Evolutionary conservation across 768 basidiomycete genomes (phyloP), one percentile per base, ranked within the genome.

Genomic region (Kwoniella bestiolae): DNA sequence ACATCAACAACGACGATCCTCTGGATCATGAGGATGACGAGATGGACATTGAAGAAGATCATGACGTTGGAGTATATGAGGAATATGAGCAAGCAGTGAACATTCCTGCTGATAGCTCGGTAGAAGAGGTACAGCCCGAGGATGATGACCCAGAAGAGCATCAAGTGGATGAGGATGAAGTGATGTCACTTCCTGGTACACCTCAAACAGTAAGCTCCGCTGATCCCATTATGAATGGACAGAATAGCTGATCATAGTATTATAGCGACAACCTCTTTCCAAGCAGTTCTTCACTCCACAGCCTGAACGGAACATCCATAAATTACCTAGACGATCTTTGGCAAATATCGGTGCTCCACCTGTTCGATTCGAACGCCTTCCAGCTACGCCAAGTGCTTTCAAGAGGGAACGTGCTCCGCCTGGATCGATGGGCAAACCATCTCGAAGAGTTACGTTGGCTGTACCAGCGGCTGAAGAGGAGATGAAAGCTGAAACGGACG

Each of bases 261-360:
- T n/a, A 21, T 28, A 69, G 72, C 44, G 47, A 56, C 58, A 49
- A 49, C 11, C 63, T 1, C 21, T 73, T 4, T 31, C 57, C 6
- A 56, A 56, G 44, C 60, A 63, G 11, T 79, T 76, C 66, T 79
- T 67, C 60, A 79, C 78, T 3, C 78, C 78, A 50, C 78, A 79
- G 57, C 65, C 68, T 25, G 50, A 46, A 26, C 68, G 75, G 6
- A 21, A 29, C 5, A 69, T 41, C n/a, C 35, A 52, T 18, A 61
- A n/a, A 23, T 44, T 61, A n/a, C 60, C 68, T 9, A 69, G 76
- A 14, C 71, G 68, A 50, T 75, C 73, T 14, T 63, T 78, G 0
- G 73, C 69, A 7, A 60, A 61, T 32, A 67, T 74, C 32, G 69
- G 66, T 11, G 76, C 72, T 23, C 75, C 76, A 5, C 56, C 78